Evolutionary conservation across 129 eudicot species (phyloP).

Genomic region (Scalesia atractyloides): DNA sequence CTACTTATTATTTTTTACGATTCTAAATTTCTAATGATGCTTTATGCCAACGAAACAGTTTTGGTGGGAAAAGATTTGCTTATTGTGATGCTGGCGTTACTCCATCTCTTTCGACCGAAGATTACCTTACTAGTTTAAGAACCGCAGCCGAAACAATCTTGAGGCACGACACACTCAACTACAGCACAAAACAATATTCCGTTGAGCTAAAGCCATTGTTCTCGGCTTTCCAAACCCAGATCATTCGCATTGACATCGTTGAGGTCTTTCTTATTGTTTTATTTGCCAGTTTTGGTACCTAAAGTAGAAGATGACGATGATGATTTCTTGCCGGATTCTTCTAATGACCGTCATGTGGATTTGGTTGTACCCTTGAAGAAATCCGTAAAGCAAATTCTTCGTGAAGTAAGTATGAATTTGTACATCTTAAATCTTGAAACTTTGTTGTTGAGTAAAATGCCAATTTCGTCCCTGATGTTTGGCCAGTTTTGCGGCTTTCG

Average conservation of each 20-base stretch:
- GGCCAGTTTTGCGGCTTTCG: no score
- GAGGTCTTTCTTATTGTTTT: slow-evolving; percentile 71
- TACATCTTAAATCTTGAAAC: slow-evolving; percentile 2
- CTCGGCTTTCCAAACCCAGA: slow-evolving; percentile 78
- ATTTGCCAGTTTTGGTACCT: slow-evolving; percentile 84
- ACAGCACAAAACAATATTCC: slow-evolving; percentile 58
- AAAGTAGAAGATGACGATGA: slow-evolving; percentile 58
- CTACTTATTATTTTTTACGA: background rate
- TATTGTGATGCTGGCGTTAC: slow-evolving; percentile 58
- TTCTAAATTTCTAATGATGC: background rate
- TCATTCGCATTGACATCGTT: slow-evolving; percentile 57
- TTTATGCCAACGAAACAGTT: slow-evolving; percentile 36
- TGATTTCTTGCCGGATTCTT: slow-evolving; percentile 54
- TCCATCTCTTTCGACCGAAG: slow-evolving; percentile 48
- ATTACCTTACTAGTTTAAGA: slow-evolving; percentile 46
- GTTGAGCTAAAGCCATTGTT: slow-evolving; percentile 72
- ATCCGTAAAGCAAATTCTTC: slow-evolving; percentile 73
- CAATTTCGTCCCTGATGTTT: background rate
- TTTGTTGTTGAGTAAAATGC: background rate
- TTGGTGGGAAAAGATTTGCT: slow-evolving; percentile 47
- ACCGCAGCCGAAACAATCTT: slow-evolving; percentile 45
- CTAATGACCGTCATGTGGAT: slow-evolving; percentile 47
- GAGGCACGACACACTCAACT: slow-evolving; percentile 44
- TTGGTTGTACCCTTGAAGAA: slow-evolving; percentile 80
- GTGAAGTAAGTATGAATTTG: slow-evolving; percentile 56